A percentile compares a stretch with the other conserved stretches of the same genome.
Evolutionary conservation across 768 basidiomycete genomes (phyloP).

Genomic region (Cubamyces lactineus): DNA sequence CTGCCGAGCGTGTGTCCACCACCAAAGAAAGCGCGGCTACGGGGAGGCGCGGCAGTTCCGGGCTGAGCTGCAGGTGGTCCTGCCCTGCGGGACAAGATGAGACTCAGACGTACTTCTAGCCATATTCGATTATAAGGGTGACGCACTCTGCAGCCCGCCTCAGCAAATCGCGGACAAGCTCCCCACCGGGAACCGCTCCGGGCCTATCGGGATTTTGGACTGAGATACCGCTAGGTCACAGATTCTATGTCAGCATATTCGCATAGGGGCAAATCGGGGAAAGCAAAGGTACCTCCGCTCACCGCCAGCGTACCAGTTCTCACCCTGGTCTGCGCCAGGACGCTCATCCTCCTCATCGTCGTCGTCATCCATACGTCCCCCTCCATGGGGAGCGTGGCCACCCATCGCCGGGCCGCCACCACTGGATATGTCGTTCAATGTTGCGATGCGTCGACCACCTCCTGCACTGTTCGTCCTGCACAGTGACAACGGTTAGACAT

Average conservation of each 20-base stretch:
- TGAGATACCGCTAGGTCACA: conserved; percentile 70
- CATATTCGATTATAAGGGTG: not conserved
- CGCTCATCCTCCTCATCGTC: conserved; percentile 58
- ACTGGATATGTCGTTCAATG: conserved; percentile 31
- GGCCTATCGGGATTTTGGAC: conserved; percentile 74
- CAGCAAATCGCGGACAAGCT: conserved; percentile 71
- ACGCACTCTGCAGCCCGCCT: conserved; percentile 81
- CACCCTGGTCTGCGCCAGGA: conserved; percentile 50
- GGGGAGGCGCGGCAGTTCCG: conserved; percentile 23
- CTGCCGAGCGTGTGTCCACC: conserved; percentile 86
- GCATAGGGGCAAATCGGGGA: not conserved
- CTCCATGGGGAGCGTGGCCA: conserved; percentile 18
- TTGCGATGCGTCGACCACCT: conserved; percentile 31
- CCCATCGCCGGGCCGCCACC: conserved; percentile 21
- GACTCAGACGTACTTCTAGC: not conserved
- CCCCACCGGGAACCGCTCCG: conserved; percentile 50
- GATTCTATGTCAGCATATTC: conserved; percentile 1
- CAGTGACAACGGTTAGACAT: too few relatives aligned
- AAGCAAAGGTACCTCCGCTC: conserved; percentile 72
- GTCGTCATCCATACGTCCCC: conserved; percentile 41
- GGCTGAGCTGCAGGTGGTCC: conserved; percentile 38
- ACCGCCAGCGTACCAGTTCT: conserved; percentile 92
- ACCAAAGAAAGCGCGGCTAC: conserved; percentile 57
- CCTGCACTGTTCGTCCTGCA: conserved; percentile 10
- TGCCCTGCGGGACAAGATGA: conserved; percentile 31